Percentiles rank a stretch among this genome's conserved stretches.
These are phyloP conservation scores for Trametes cingulata DNA, from an alignment of 768 basidiomycete genomes.

Conservation along the genomic window DNA sequence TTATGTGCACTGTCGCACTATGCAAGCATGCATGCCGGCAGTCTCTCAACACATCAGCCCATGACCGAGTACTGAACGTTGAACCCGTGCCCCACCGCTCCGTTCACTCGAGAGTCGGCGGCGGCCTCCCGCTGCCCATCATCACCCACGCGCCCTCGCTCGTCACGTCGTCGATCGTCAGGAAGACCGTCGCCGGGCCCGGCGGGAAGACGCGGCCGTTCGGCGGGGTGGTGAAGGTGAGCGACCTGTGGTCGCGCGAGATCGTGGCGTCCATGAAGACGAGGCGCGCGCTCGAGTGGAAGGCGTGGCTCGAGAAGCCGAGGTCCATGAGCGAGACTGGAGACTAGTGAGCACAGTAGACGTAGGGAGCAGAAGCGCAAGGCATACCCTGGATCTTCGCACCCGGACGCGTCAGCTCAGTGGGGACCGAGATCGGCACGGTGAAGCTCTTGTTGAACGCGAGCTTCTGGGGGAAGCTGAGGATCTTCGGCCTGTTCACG, in stretches of 20 bases:
- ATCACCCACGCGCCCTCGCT: constrained; percentile 65
- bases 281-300: constrained; percentile 72
- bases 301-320: constrained; percentile 75
- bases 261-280: constrained; percentile 60
- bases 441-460: constrained; percentile 48
- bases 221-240: constrained; percentile 66
- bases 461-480: constrained; percentile 37
- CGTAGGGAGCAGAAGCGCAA: neutral
- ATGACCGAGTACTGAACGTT: too few species aligned
- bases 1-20: too few species aligned
- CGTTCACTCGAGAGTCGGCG: constrained; percentile 51
- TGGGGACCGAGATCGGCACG: constrained; percentile 46
- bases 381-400: constrained; percentile 49
- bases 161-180: constrained; percentile 65
- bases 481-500: constrained; percentile 55
- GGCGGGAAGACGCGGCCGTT: constrained; percentile 70
- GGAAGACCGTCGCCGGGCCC: constrained; percentile 74
- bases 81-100: too few species aligned
- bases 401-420: constrained; percentile 33
- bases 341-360: neutral
- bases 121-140: constrained; percentile 66
- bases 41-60: too few species aligned
- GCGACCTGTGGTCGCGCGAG: constrained; percentile 44
- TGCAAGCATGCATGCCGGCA: too few species aligned
- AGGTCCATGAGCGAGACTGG: constrained; percentile 78